Base-by-base conservation (phyloP, 257 asterid species). In the Plantago major region DNA sequence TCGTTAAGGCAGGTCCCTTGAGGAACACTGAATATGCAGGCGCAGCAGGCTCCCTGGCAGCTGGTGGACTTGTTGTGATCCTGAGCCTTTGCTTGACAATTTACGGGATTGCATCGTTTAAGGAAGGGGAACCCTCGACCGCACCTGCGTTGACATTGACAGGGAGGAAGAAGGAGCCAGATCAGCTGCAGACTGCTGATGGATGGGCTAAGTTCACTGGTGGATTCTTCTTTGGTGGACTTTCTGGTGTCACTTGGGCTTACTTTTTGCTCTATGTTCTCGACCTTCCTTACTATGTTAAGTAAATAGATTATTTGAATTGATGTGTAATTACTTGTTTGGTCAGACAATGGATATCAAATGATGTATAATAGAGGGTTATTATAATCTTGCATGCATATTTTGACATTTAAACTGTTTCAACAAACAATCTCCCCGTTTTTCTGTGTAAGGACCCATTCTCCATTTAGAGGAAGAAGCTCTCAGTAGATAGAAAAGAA, bases 201-300 rank as follows among this genome's bases (percentile, higher is more conserved):
- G 98, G 98, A 16, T 91, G 98, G 96, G 79, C 95, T 0, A 86
- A 88, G 72, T 91, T 91, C 66, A 68, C 81, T 0, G 98, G 96
- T n/a, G 98, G 98, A 11, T 91, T 91, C 81, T 91, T 91, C 83
- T 91, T 91, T 66, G 98, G 98, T 45, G 98, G 98, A 16, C 75
- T 91, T 52, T 91, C 98, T 33, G 98, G 98, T 57, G 98, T 83
- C 13, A 19, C 59, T 60, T 91, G 98, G 98, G 96, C 98, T 58
- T 91, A 88, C 50, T 90, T 83, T 63, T 82, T 90, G 51, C 95
- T 90, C 55, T 88, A 88, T 63, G 94, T 81, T 16, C 84, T 90
- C 65, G 80, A 90, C 68, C 96, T 90, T 73, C 98, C 98, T 63
- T 90, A 90, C 89, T 88, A 55, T 55, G 70, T 81, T 7, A 81